Evolutionary conservation across 1,284 basidiomycete genomes (phyloP).

Genomic region (Cystobasidium pallidum): DNA sequence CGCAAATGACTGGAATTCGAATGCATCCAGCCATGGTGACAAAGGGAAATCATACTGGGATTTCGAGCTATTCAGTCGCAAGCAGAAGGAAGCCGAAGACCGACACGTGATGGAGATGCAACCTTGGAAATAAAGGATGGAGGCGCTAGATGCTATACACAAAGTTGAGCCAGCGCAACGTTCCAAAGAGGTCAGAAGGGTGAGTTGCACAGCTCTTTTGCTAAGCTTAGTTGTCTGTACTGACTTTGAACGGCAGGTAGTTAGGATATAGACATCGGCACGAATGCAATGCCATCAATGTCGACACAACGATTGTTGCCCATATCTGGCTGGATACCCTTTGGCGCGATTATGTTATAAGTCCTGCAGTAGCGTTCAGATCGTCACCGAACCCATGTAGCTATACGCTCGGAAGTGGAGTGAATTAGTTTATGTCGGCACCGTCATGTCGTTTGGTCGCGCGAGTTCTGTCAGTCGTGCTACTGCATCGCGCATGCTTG

Average conservation of each 20-base stretch:
- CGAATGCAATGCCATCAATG: too few relatives aligned
- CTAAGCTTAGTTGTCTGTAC: not conserved
- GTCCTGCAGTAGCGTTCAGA: not conserved
- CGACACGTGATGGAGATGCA: conserved; percentile 23
- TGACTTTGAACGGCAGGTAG: too few relatives aligned
- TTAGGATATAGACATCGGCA: too few relatives aligned
- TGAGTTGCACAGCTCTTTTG: not conserved
- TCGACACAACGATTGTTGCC: conserved; percentile 1
- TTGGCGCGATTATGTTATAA: too few relatives aligned
- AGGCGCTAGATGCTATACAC: too few relatives aligned
- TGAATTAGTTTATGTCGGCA: not conserved
- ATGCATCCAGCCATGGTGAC: conserved; percentile 28
- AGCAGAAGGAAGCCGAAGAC: conserved; percentile 2
- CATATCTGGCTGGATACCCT: not conserved
- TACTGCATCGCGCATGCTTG: not conserved
- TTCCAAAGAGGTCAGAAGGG: conserved; percentile 11
- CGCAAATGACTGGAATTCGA: conserved; percentile 21
- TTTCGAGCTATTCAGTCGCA: conserved; percentile 18
- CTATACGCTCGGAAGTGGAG: conserved; percentile 1
- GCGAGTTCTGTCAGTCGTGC: not conserved
- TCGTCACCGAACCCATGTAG: not conserved
- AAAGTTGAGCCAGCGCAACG: not conserved
- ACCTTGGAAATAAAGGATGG: too few relatives aligned
- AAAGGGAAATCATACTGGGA: conserved; percentile 2
- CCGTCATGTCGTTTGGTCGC: too few relatives aligned